Base-by-base conservation (phyloP, 768 basidiomycete species). In the Trametes cingulata region DNA sequence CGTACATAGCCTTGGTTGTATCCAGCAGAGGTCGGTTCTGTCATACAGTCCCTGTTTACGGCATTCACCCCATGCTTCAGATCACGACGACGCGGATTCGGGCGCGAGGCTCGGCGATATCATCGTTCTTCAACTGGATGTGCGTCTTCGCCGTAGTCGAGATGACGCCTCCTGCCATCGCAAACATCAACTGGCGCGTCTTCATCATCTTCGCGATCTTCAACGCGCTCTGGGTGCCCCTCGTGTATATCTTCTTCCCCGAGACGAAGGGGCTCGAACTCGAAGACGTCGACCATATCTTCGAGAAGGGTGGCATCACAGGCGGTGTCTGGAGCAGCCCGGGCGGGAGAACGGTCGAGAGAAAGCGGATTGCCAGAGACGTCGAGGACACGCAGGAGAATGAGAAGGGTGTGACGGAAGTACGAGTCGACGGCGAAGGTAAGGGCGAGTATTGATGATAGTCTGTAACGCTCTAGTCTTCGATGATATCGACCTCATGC, bases 121-220 rank as follows among this genome's bases (percentile, higher is more conserved):
- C 73, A 6, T 64, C 68, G 3, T 62, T 64, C 27, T 60, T 60
- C 55, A 60, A 71, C 39, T 69, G 70, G 70, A 64, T 60, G 63
- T 67, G 60, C 37, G 62, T 74, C n/a, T 77, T 77, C 56, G 72
- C 73, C 19, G 74, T 78, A 12, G 76, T 78, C 2, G 70, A 78
- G 62, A 78, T 78, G 68, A 77, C 78, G 8, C 76, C 76, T 8
- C 72, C 71, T 2, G 76, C 77, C 1, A 78, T 80, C 54, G 74
- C 72, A n/a, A 77, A 77, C 67, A 77, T 80, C 50, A 61, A 64
- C 43, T 79, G 78, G 74, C 68, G 74, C 25, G 76, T 79, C 4
- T 81, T 78, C 71, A 75, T 78, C 59, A 76, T 80, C 35, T 80
- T 80, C 59, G 77, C 77, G 10, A 69, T 77, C 15, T 75, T 78